Conservation (phyloP, 805 yeast genomes). For the Hyphopichia homilentoma region DNA sequence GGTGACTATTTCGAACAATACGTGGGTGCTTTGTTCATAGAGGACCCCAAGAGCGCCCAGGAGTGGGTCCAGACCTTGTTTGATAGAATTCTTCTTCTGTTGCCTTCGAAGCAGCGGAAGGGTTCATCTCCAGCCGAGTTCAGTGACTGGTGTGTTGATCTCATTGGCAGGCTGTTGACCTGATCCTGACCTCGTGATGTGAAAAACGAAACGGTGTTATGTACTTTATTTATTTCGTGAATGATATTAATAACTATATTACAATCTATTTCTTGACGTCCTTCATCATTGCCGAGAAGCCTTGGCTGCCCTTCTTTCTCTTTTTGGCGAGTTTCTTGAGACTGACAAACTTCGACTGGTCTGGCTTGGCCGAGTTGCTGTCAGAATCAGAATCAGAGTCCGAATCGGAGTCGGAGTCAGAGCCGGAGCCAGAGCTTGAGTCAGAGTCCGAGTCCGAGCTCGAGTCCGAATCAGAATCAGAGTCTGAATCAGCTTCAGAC, state of each 20-base stretch:
- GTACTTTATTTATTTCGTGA: too few species aligned
- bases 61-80: constrained; percentile 30
- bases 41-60: constrained; percentile 34
- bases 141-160: constrained; percentile 28
- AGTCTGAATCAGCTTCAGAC: constrained; percentile 1
- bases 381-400: constrained; percentile 8
- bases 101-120: constrained; percentile 13
- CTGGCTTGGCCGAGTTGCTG: constrained; percentile 1
- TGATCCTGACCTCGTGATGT: too few species aligned
- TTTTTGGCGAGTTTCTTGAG: constrained; percentile 17
- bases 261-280: constrained; percentile 25
- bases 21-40: constrained; percentile 38
- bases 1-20: constrained; percentile 42
- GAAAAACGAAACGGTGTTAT: too few species aligned
- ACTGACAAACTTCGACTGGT: constrained; percentile 19
- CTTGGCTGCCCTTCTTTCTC: constrained; percentile 20
- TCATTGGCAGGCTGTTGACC: constrained; percentile 25
- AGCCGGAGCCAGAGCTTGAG: constrained; percentile 5
- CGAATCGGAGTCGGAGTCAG: constrained; percentile 9
- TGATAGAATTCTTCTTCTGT: constrained; percentile 25
- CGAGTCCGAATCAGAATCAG: constrained; percentile 2
- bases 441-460: constrained; percentile 1
- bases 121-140: constrained; percentile 9
- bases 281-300: constrained; percentile 28
- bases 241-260: too few species aligned